Evolutionary conservation across 202 grass and related monocot genomes (phyloP).

Genomic region (Panicum virgatum): DNA sequence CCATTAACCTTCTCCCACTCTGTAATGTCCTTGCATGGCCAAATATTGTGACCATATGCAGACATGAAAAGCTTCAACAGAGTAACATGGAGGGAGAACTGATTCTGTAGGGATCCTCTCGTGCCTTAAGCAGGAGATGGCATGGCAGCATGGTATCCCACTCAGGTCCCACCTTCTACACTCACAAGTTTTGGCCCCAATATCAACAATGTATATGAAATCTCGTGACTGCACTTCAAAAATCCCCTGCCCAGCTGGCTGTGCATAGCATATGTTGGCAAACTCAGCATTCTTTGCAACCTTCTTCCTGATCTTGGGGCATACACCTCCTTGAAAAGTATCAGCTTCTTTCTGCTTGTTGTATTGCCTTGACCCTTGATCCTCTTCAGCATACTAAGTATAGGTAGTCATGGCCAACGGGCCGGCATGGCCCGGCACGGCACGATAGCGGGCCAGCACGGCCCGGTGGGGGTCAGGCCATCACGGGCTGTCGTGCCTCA

Average conservation of each 20-base stretch:
- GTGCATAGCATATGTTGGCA: background rate
- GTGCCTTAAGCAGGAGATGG: background rate
- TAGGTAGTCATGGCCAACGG: too few relatives aligned
- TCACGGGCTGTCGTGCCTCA: too few relatives aligned
- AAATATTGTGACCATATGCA: too few relatives aligned
- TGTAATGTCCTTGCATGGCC: too few relatives aligned
- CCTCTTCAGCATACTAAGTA: slow-evolving; percentile 30
- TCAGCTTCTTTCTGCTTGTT: background rate
- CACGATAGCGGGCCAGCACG: too few relatives aligned
- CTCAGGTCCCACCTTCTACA: background rate
- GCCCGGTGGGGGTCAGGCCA: too few relatives aligned
- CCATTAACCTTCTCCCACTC: too few relatives aligned
- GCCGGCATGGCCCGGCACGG: too few relatives aligned
- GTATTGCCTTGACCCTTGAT: background rate
- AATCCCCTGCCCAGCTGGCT: background rate
- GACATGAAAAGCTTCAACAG: too few relatives aligned
- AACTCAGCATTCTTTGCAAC: background rate
- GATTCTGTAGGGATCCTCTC: background rate
- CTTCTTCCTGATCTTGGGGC: background rate
- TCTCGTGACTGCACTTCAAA: background rate
- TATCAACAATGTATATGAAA: background rate
- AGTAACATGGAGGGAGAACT: background rate
- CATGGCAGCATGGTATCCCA: background rate
- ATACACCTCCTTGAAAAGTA: background rate
- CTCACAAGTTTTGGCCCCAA: background rate